Base-by-base conservation (phyloP, 495 filamentous ascomycete species). In the Daldinia bambusicola region DNA sequence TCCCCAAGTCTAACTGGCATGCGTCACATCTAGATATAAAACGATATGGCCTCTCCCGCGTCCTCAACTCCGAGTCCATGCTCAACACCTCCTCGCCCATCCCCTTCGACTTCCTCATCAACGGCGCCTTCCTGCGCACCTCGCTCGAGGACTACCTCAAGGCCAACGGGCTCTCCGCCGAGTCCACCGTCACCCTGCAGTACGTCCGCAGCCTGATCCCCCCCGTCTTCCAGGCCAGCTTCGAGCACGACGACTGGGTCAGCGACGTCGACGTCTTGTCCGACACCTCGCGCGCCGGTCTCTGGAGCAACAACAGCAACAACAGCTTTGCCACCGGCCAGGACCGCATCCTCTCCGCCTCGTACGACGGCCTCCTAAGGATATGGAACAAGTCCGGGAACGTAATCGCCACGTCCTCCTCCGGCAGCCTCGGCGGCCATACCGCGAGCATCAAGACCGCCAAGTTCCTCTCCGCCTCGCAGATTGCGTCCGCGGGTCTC, bases 191-290 rank as follows among this genome's bases (percentile, higher is more conserved):
- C 32, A 91, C 90, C 36, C 86, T 99, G 50, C 94, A 98, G 83
- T 99, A 98, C 82, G 93, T 97, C 7, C 90, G 93, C 65, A 94
- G 93, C 59, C 82, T 96, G 58, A 89, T 97, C 76, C 95, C 95
- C 0, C 96, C 95, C 20, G 82, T 90, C 12, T 92, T 93, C 77
- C 88, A 94, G 45, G 88, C 94, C 6, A 92, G 91, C 61, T 98
- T 96, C 79, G 88, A 97, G 81, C 94, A 98, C 76, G 94, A 98
- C 74, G 95, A 98, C 75, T 99, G 95, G 95, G 91, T 99, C 36
- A 91, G 90, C 77, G 85, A 88, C n/a, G 91, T 97, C n/a, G 93
- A 97, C 74, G 88, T 97, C 4, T 85, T 95, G 18, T 94, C 92
- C 0, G 77, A 71, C 18, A 88, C 84, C 37, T 93, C 90, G 13